These are phyloP conservation scores for Suillus alpinus DNA, from an alignment of 768 basidiomycete genomes.

Conservation along the genomic window DNA sequence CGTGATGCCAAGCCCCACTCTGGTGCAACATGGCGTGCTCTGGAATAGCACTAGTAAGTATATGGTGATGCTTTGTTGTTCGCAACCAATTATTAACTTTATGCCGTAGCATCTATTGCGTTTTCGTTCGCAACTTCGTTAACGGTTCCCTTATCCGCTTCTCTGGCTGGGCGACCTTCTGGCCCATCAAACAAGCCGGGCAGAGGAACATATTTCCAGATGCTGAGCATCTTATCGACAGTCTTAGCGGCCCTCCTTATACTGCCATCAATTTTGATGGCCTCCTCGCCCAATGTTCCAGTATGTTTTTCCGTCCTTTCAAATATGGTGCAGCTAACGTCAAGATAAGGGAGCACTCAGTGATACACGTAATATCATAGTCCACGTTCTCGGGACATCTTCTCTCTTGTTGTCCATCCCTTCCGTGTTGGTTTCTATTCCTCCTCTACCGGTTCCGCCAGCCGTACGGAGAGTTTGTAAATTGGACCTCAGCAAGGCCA, in stretches of 20 bases:
- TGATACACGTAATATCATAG: conserved; percentile 6
- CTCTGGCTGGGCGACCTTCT: conserved; percentile 42
- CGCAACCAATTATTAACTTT: conserved; percentile 29
- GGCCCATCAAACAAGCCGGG: conserved; percentile 37
- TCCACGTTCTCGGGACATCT: conserved; percentile 41
- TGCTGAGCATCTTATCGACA: conserved; percentile 52
- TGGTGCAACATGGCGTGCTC: conserved; percentile 44
- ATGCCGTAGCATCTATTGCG: conserved; percentile 39
- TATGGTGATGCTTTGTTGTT: conserved; percentile 5
- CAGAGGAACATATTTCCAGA: conserved; percentile 53
- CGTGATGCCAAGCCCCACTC: conserved; percentile 33
- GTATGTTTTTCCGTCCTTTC: conserved; percentile 31
- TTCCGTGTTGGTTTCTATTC: conserved; percentile 53
- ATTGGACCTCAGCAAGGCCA: conserved; percentile 45
- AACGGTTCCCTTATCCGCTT: conserved; percentile 64
- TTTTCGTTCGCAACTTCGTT: conserved; percentile 66
- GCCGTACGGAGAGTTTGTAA: conserved; percentile 35
- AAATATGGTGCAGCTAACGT: conserved; percentile 19
- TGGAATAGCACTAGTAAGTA: conserved; percentile 67
- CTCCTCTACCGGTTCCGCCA: conserved; percentile 48
- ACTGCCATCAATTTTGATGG: conserved; percentile 56
- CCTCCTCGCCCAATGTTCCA: conserved; percentile 41
- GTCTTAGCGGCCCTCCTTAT: conserved; percentile 46
- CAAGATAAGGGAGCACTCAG: conserved; percentile 8
- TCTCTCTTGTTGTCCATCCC: conserved; percentile 62